Evolutionary conservation across 495 filamentous ascomycete species (phyloP), one percentile per base, ranked within the genome.

Genomic region (Aeminium ludgeri): DNA sequence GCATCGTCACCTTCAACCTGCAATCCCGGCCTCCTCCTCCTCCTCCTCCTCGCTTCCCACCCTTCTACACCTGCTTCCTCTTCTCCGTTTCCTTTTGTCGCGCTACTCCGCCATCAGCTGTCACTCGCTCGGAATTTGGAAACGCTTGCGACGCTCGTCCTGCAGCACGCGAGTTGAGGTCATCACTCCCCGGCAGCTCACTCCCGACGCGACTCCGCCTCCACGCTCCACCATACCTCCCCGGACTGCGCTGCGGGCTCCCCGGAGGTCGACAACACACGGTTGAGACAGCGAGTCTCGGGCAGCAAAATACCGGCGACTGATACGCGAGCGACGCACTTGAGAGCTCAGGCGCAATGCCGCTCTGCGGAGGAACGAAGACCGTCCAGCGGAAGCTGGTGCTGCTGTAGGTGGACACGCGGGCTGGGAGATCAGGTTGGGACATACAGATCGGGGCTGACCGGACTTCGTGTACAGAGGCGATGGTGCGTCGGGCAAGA

Each of bases 401-500:
- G 58, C 72, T 97, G 45, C 67, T 97, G 86, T 93, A 64, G 61
- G 80, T 82, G 30, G 20, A 18, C 15, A 40, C 18, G 36, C 20
- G 19, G 20, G 30, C 36, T 30, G 20, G 6, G 18, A 34, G n/a
- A 23, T n/a, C 30, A 18, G 36, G 20, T 31, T 8, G 28, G 20
- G 16, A 25, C 20, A 38, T 10, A 20, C 18, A 33, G 6, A 2
- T 2, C n/a, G 7, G 19, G 23, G 36, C 44, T 44, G 36, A 46
- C 49, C 11, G 30, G 23, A 25, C 3, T 10, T 3, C 12, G 12
- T 6, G 8, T 38, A 34, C 31, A 91, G 83, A 59, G 89, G 89
- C 51, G 89, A 97, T 61, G 89, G 89, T 68, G 89, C 89, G 48
- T 94, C 83, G 59, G 89, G 89, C 55, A 97, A 97, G 68, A 97